phyloP scores from a whole-genome alignment of 305 asterid genomes.

The Solanum hybrid region DNA sequence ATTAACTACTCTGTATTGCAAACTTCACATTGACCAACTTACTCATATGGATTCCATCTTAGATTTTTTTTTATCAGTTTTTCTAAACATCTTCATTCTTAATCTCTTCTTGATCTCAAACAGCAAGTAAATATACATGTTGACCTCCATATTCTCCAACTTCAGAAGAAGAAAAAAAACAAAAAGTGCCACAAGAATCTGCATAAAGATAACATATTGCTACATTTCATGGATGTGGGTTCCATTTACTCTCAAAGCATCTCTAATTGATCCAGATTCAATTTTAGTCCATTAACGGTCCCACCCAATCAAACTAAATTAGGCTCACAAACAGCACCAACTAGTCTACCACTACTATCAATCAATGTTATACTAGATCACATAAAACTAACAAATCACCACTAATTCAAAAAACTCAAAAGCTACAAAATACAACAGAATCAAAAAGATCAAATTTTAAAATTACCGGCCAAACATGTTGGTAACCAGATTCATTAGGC shows the following conservation, averaged over 20 bases:
- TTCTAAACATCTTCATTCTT: background rate
- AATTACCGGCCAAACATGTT: constrained; percentile 95
- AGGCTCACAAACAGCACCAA: background rate
- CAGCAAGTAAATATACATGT: background rate
- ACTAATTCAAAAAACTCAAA: background rate
- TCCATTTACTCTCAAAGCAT: background rate
- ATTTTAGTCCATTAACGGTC: background rate
- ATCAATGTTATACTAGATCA: background rate
- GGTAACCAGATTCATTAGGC: constrained; percentile 58
- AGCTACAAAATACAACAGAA: background rate
- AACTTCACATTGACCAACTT: background rate
- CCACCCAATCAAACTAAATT: background rate
- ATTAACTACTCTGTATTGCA: background rate
- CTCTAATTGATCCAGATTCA: background rate
- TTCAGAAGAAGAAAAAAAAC: background rate
- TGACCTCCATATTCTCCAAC: background rate
- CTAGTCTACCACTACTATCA: background rate
- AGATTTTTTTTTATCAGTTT: background rate
- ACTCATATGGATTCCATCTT: background rate
- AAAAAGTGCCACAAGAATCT: background rate
- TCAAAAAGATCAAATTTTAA: background rate
- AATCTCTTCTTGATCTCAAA: background rate
- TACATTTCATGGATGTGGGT: background rate
- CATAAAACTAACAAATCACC: background rate
- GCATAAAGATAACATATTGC: background rate